Base-by-base conservation (phyloP, 352 stramenopile species). In the Pythium rhizo-oryzae region DNA sequence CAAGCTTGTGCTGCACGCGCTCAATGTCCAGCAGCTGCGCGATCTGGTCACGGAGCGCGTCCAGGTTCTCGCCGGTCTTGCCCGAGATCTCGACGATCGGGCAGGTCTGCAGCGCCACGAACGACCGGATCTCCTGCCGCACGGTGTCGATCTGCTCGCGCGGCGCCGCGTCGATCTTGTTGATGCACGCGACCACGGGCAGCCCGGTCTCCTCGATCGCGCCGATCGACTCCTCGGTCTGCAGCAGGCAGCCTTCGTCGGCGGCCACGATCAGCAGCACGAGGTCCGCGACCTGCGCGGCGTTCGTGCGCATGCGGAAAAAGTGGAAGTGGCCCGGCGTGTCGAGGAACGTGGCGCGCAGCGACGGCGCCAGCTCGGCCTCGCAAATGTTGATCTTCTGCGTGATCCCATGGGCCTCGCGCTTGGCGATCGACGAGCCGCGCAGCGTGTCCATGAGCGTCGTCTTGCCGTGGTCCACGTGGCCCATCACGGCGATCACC, bases 381-480 rank as follows among this genome's bases (percentile, higher is more conserved):
- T 98, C 93, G 69, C 98, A 99, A 8, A 98, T 96, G 67, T 96
- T 95, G 75, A 99, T 99, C 67, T 95, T 95, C 80, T 99, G 98
- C 2, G 98, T 99, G 81, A 99, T 99, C 63, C 98, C 97, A 24
- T 98, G 97, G 9, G 95, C 90, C 78, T 99, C 98, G 46, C 83
- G 89, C 16, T 88, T 84, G 19, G 97, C 97, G 24, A 99, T 93
- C 43, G 91, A 92, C 11, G 80, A 65, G 21, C 69, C 59, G 12
- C 98, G 84, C 60, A 99, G 90, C 57, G 94, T 99, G 82, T 99
- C 97, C 24, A 97, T 99, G 62, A 99, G 80, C 52, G 97, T 99
- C 51, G 97, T 99, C 87, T 99, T 99, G 72, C 98, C 98, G 96
- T 99, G 97, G 84, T 99, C 98, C 70, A 99, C 98, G 93, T 99